phyloP scores from a whole-genome alignment of 2,329 filamentous ascomycete genomes.

The Helotiales sp. region DNA sequence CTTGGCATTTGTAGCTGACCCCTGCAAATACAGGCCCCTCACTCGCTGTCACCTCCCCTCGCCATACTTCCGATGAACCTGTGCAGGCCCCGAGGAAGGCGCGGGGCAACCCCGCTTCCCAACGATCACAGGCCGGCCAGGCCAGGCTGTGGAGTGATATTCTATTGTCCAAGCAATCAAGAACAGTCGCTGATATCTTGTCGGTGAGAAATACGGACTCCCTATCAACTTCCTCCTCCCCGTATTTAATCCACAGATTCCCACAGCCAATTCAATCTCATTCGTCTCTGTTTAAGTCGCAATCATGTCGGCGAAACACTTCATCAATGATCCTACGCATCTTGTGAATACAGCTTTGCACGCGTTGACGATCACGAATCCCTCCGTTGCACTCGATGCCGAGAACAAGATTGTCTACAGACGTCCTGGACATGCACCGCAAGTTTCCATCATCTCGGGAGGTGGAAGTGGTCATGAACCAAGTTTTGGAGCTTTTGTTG shows the following conservation, averaged over 20 bases:
- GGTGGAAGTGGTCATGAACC: conserved; percentile 92
- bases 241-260: background rate
- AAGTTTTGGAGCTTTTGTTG: conserved; percentile 83
- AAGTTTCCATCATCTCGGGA: conserved; percentile 83
- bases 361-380: conserved; percentile 80
- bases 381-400: conserved; percentile 74
- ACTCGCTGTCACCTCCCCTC: too few relatives aligned
- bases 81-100: background rate
- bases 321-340: conserved; percentile 79
- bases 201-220: too few relatives aligned
- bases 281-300: background rate
- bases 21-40: too few relatives aligned
- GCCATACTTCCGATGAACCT: background rate
- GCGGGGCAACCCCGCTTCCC: background rate
- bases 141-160: background rate
- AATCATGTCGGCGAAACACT: conserved; percentile 70
- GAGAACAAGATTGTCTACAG: conserved; percentile 84
- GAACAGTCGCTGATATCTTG: background rate
- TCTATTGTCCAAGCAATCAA: background rate
- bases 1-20: too few relatives aligned
- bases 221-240: background rate
- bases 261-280: background rate
- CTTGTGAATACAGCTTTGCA: conserved; percentile 77
- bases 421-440: conserved; percentile 54
- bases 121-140: background rate